These are phyloP conservation scores for Zalaria sp. DNA, from an alignment of 2,329 filamentous ascomycete species.

Conservation along the genomic window DNA sequence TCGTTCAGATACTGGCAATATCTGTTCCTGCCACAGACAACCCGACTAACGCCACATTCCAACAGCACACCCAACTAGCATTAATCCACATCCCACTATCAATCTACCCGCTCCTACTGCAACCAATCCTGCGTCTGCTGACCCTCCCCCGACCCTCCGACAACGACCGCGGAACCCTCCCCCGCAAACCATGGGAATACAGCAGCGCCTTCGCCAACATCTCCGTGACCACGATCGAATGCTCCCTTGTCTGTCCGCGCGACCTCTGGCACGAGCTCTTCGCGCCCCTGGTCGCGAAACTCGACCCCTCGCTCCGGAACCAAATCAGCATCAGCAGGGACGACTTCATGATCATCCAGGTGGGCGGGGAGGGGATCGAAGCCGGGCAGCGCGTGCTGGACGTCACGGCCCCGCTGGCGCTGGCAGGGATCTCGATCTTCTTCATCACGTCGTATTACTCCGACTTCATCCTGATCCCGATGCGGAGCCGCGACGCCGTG, in stretches of 20 bases:
- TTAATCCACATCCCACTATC: slow-evolving; percentile 81
- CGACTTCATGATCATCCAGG: slow-evolving; percentile 76
- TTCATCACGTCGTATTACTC: slow-evolving; percentile 98
- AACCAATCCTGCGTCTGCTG: slow-evolving; percentile 74
- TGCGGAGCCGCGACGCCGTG: slow-evolving; percentile 58
- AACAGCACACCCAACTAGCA: slow-evolving; percentile 71
- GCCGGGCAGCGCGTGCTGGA: slow-evolving; percentile 85
- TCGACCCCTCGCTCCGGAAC: slow-evolving; percentile 34
- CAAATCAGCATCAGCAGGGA: slow-evolving; percentile 63
- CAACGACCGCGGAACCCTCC: slow-evolving; percentile 21
- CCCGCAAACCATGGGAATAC: slow-evolving; percentile 28
- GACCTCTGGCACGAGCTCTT: slow-evolving; percentile 64
- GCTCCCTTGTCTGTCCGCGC: slow-evolving; percentile 77
- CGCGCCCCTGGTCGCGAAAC: slow-evolving; percentile 49
- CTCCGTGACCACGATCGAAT: slow-evolving; percentile 82
- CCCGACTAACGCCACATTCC: slow-evolving; percentile 2
- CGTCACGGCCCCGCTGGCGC: slow-evolving; percentile 74
- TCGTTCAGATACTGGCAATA: slow-evolving; percentile 1
- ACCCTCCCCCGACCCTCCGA: slow-evolving; percentile 31
- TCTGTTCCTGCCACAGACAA: not conserved
- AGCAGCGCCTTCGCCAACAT: slow-evolving; percentile 81
- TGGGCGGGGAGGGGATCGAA: slow-evolving; percentile 80
- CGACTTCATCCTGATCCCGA: slow-evolving; percentile 87
- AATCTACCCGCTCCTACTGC: slow-evolving; percentile 63
- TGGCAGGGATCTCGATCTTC: slow-evolving; percentile 93